Conservation (phyloP, 2,329 filamentous ascomycete species). For the Alternaria burnsii region DNA sequence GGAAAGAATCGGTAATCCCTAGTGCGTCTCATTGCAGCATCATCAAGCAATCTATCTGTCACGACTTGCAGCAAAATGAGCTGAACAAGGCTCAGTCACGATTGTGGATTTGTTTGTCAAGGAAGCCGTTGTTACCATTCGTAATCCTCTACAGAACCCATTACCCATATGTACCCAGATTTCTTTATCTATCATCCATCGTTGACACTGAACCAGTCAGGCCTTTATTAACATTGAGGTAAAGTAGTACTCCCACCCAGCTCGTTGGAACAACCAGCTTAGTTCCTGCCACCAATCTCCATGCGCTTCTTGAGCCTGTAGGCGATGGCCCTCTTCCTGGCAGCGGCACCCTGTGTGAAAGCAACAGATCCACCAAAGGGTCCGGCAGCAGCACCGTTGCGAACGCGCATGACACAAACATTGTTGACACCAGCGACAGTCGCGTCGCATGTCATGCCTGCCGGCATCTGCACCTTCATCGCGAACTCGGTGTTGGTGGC, state of each 20-base stretch:
- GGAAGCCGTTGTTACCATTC: neutral
- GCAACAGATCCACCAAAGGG: conserved; percentile 73
- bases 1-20: too few species aligned
- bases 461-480: conserved; percentile 70
- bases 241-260: neutral
- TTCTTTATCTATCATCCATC: conserved; percentile 4
- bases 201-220: conserved; percentile 26
- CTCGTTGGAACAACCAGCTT: conserved; percentile 1
- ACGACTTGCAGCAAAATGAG: too few species aligned
- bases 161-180: conserved; percentile 8
- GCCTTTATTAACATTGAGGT: conserved; percentile 5
- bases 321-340: conserved; percentile 69
- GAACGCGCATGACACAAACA: conserved; percentile 71
- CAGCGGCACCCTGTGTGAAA: conserved; percentile 67
- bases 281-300: conserved; percentile 40
- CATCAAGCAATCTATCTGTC: neutral
- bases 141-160: conserved; percentile 6
- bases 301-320: conserved; percentile 57
- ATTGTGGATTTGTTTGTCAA: neutral
- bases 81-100: neutral
- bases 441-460: conserved; percentile 72
- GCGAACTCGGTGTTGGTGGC: conserved; percentile 69
- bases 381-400: conserved; percentile 68
- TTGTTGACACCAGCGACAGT: conserved; percentile 66
- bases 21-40: neutral